phyloP scores from a whole-genome alignment of 495 filamentous ascomycete genomes.

The Glonium stellatum region DNA sequence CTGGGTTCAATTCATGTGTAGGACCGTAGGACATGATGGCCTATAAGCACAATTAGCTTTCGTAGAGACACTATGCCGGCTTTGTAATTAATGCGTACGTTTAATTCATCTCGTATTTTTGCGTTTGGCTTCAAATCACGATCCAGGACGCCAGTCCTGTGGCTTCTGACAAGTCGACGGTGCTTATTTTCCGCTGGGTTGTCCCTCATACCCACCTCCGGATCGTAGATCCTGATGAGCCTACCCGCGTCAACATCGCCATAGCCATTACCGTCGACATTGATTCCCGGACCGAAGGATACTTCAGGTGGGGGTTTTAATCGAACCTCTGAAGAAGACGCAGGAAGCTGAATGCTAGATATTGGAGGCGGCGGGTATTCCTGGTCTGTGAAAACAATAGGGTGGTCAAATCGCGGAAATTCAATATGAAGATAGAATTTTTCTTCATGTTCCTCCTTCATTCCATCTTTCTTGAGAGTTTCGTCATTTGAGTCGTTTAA shows the following conservation, averaged over 20 bases:
- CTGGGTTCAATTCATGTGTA: constrained; percentile 73
- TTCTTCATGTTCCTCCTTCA: constrained; percentile 47
- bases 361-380: constrained; percentile 82
- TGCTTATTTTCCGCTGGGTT: constrained; percentile 97
- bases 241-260: constrained; percentile 47
- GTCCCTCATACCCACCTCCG: constrained; percentile 77
- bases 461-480: constrained; percentile 29
- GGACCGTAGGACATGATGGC: constrained; percentile 85
- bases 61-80: background rate
- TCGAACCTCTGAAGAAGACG: constrained; percentile 58
- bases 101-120: constrained; percentile 91
- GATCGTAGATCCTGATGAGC: constrained; percentile 83
- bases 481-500: constrained; percentile 14
- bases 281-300: constrained; percentile 74
- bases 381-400: constrained; percentile 88
- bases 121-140: constrained; percentile 92
- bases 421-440: constrained; percentile 78
- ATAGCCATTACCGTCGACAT: constrained; percentile 50
- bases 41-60: constrained; percentile 1
- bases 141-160: constrained; percentile 87
- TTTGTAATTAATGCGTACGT: constrained; percentile 35
- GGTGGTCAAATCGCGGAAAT: constrained; percentile 90
- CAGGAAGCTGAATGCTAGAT: constrained; percentile 54
- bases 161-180: constrained; percentile 79
- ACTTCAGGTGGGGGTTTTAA: constrained; percentile 76